Evolutionary conservation across 306 rosid species (phyloP).

Genomic region (Elaeagnus macrophylla): DNA sequence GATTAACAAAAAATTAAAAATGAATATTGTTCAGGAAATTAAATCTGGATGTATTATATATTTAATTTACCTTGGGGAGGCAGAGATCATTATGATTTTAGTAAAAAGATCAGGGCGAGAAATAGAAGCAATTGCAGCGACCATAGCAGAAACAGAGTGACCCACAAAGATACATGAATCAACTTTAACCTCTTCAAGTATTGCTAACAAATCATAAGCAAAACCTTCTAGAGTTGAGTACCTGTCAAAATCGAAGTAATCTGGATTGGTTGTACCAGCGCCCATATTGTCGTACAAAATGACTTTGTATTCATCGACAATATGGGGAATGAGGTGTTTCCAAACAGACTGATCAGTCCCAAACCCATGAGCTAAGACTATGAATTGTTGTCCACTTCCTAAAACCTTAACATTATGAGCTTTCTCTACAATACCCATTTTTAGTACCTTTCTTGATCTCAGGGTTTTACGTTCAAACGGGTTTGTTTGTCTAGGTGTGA

Average conservation of each 20-base stretch:
- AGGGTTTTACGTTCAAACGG: too few species aligned
- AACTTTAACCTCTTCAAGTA: slow-evolving; percentile 43
- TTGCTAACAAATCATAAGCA: slow-evolving; percentile 58
- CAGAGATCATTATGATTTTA: slow-evolving; percentile 50
- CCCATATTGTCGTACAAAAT: slow-evolving; percentile 74
- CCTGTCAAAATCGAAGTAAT: slow-evolving; percentile 67
- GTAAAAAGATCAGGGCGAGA: slow-evolving; percentile 60
- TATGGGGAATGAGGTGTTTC: slow-evolving; percentile 65
- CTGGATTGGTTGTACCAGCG: slow-evolving; percentile 79
- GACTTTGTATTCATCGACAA: slow-evolving; percentile 44
- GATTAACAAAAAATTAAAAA: too few species aligned
- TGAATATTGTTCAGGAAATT: too few species aligned
- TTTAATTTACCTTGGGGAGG: slow-evolving; percentile 56
- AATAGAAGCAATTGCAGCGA: slow-evolving; percentile 58
- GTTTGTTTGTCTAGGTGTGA: too few species aligned
- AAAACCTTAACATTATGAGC: slow-evolving; percentile 71
- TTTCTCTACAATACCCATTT: slow-evolving; percentile 64
- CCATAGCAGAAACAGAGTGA: slow-evolving; percentile 79
- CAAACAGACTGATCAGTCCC: slow-evolving; percentile 86
- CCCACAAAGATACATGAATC: slow-evolving; percentile 61
- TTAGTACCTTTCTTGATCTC: too few species aligned
- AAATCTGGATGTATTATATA: too few species aligned
- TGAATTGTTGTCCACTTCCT: slow-evolving; percentile 35
- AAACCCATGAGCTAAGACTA: slow-evolving; percentile 67
- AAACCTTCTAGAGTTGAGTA: slow-evolving; percentile 59